Evolutionary conservation across 2,329 filamentous ascomycete species (phyloP).

Genomic region (Verticillium albo-atrum): DNA sequence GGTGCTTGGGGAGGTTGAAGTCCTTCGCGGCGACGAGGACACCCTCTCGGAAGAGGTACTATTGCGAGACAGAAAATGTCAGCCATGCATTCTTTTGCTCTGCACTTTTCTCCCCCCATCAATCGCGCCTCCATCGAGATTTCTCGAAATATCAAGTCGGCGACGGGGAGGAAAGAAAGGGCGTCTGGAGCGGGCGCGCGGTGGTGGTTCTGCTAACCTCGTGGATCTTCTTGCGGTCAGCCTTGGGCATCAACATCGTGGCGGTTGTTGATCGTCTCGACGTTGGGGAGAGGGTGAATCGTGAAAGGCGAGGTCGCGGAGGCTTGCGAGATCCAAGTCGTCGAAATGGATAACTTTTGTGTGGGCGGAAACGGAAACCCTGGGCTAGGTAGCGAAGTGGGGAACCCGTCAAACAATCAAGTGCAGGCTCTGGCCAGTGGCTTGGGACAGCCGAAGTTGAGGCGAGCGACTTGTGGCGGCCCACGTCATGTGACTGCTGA

Average conservation of each 20-base stretch:
- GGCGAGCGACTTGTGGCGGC: neutral
- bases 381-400: conserved; percentile 14
- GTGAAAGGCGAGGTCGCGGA: conserved; percentile 10
- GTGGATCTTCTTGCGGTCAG: conserved; percentile 99
- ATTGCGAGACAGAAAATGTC: conserved; percentile 18
- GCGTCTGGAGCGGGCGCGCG: neutral
- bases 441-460: neutral
- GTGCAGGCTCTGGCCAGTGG: neutral
- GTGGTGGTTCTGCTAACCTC: conserved; percentile 41
- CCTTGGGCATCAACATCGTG: conserved; percentile 98
- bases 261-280: conserved; percentile 46
- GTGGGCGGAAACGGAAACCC: conserved; percentile 39
- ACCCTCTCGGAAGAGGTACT: conserved; percentile 95
- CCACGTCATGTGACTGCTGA: neutral
- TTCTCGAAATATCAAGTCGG: neutral
- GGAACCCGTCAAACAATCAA: neutral
- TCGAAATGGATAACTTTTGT: conserved; percentile 41
- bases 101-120: neutral
- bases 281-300: conserved; percentile 40
- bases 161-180: neutral
- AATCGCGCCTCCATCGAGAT: conserved; percentile 1
- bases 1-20: conserved; percentile 97
- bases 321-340: conserved; percentile 27
- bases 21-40: conserved; percentile 99
- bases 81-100: conserved; percentile 8